Evolutionary conservation across 352 stramenopile species (phyloP).

Genomic region (Pythium vanterpoolii): DNA sequence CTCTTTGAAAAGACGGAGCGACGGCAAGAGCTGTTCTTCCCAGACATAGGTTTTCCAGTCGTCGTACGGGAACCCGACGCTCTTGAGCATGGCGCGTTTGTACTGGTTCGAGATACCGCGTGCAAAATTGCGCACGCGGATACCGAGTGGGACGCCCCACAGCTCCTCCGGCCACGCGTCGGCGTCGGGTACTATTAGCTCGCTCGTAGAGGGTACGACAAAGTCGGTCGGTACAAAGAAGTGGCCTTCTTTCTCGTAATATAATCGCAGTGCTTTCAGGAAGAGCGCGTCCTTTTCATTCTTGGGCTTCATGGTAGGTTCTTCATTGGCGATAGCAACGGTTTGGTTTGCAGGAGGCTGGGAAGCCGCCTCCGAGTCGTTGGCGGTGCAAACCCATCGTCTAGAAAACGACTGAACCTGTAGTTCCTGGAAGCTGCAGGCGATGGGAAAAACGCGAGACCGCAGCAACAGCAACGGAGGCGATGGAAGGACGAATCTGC

Average conservation of each 20-base stretch:
- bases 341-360: background rate
- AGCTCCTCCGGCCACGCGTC: conserved; percentile 43
- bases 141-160: conserved; percentile 48
- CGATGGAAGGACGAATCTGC: background rate
- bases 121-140: conserved; percentile 52
- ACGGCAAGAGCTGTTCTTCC: conserved; percentile 64
- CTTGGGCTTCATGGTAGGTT: background rate
- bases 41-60: conserved; percentile 75
- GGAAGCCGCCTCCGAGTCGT: background rate
- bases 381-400: background rate
- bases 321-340: background rate
- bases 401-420: background rate
- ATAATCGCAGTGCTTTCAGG: conserved; percentile 44
- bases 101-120: conserved; percentile 53
- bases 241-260: conserved; percentile 54
- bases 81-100: conserved; percentile 53
- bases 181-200: background rate
- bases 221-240: conserved; percentile 47
- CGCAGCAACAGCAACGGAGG: background rate
- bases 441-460: background rate
- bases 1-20: conserved; percentile 77
- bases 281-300: conserved; percentile 49
- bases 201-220: background rate
- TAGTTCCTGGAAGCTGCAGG: background rate
- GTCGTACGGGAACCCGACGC: conserved; percentile 61